Conservation (phyloP, 495 filamentous ascomycete species). For the Pseudoneurospora amorphoporcata region DNA sequence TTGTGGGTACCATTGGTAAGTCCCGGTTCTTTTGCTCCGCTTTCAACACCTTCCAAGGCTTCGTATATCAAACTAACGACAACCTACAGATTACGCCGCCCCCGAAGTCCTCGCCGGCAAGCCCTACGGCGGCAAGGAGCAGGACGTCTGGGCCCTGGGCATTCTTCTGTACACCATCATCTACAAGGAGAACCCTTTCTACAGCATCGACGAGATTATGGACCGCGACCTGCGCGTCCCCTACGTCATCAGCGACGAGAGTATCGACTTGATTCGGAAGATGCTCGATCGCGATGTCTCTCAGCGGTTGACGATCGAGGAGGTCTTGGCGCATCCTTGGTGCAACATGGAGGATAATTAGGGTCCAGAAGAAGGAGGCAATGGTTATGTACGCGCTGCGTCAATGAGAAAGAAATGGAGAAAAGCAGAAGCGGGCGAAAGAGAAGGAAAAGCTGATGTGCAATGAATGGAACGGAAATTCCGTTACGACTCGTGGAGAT, state of each 20-base stretch:
- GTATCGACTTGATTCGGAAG: conserved; percentile 74
- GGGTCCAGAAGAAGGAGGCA: not conserved
- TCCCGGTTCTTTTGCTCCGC: conserved; percentile 3
- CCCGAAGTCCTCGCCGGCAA: conserved; percentile 92
- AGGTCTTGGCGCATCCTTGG: conserved; percentile 84
- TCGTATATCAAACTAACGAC: conserved; percentile 1
- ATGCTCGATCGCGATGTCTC: conserved; percentile 91
- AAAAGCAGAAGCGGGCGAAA: not conserved
- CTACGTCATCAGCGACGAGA: conserved; percentile 81
- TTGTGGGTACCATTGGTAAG: conserved; percentile 96
- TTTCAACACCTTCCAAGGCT: not conserved
- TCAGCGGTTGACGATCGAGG: conserved; percentile 65
- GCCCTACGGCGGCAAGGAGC: conserved; percentile 90
- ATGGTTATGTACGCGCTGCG: not conserved
- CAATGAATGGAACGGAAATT: not conserved
- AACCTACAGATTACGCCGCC: conserved; percentile 76
- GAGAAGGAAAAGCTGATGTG: not conserved
- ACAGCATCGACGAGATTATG: conserved; percentile 98
- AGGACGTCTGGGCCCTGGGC: conserved; percentile 98
- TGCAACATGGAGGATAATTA: conserved; percentile 26
- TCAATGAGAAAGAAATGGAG: not conserved
- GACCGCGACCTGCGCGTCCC: conserved; percentile 91
- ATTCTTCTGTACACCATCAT: conserved; percentile 97
- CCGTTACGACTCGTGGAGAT: not conserved
- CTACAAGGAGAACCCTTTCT: conserved; percentile 99